A percentile compares a stretch with the other conserved stretches of the same genome.
phyloP scores from a whole-genome alignment of 1,284 basidiomycete species.

The Rhodotorula sp. region DNA sequence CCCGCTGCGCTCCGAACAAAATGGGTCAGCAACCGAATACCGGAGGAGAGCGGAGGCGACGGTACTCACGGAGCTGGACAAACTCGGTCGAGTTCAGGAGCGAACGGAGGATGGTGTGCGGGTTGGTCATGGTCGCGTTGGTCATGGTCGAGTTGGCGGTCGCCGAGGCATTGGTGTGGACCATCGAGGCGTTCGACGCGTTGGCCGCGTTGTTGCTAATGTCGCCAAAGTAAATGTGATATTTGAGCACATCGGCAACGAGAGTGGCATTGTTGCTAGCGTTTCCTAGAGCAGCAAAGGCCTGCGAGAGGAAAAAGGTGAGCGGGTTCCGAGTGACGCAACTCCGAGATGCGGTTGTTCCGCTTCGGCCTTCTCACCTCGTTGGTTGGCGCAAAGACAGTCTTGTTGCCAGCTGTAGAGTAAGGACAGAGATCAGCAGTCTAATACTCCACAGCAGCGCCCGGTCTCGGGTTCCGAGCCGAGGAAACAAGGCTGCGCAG shows the following conservation, averaged over 20 bases:
- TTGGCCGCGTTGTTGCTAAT: not conserved
- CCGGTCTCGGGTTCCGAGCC: not conserved
- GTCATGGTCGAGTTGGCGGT: not conserved
- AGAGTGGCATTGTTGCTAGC: constrained; percentile 21
- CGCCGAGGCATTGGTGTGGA: not conserved
- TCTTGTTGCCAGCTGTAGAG: constrained; percentile 18
- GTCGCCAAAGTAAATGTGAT: constrained; percentile 36
- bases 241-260: constrained; percentile 28
- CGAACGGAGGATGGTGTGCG: constrained; percentile 37
- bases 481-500: not conserved
- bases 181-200: not conserved
- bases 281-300: constrained; percentile 27
- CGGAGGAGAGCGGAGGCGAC: not conserved
- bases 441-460: too few relatives aligned
- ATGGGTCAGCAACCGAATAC: not conserved
- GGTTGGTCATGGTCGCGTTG: not conserved
- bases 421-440: not conserved
- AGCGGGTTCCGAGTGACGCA: not conserved
- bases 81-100: constrained; percentile 21
- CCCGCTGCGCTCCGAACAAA: constrained; percentile 1
- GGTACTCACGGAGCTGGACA: constrained; percentile 24
- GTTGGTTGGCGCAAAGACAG: constrained; percentile 38
- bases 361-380: constrained; percentile 1
- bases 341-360: too few relatives aligned
- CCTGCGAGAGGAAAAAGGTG: not conserved